Conservation (phyloP, 306 rosid species). For the Coriaria nepalensis region DNA sequence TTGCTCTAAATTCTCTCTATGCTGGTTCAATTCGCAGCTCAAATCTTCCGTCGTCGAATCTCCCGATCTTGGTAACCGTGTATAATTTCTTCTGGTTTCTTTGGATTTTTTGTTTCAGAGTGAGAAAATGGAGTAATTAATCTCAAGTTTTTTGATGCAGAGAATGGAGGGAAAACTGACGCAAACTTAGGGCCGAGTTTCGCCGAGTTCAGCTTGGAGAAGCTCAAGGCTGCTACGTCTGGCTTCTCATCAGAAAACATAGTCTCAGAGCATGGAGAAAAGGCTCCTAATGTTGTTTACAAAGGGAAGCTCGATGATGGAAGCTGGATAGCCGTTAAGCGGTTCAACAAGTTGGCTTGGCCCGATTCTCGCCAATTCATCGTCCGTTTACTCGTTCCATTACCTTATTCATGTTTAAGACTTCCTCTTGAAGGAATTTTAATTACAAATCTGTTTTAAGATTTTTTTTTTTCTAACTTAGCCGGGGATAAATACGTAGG, state of each 20-base stretch:
- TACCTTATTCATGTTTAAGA: not conserved
- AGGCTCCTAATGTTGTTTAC: slow-evolving; percentile 87
- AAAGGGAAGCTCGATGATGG: slow-evolving; percentile 58
- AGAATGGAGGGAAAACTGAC: slow-evolving; percentile 60
- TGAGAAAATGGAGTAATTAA: not conserved
- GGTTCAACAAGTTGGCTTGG: slow-evolving; percentile 92
- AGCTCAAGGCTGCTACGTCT: slow-evolving; percentile 49
- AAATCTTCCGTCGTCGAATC: slow-evolving; percentile 70
- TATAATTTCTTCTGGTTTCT: not conserved
- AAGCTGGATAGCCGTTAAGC: slow-evolving; percentile 66
- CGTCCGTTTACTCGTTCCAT: slow-evolving; percentile 31
- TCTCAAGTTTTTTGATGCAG: slow-evolving; percentile 26
- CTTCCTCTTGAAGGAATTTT: not conserved
- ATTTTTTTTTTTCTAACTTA: not conserved
- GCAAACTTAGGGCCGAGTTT: slow-evolving; percentile 39
- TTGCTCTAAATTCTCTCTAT: slow-evolving; percentile 80
- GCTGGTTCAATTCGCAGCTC: slow-evolving; percentile 77
- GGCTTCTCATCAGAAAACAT: slow-evolving; percentile 69
- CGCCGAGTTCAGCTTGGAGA: slow-evolving; percentile 63
- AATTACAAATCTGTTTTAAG: not conserved
- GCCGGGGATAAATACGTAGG: slow-evolving; percentile 26
- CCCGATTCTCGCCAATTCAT: slow-evolving; percentile 87
- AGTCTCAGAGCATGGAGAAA: slow-evolving; percentile 89
- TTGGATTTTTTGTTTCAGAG: not conserved
- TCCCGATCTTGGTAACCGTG: slow-evolving; percentile 51